Base-by-base conservation (phyloP, 495 filamentous ascomycete genomes). In the Sphaerosporella brunnea region DNA sequence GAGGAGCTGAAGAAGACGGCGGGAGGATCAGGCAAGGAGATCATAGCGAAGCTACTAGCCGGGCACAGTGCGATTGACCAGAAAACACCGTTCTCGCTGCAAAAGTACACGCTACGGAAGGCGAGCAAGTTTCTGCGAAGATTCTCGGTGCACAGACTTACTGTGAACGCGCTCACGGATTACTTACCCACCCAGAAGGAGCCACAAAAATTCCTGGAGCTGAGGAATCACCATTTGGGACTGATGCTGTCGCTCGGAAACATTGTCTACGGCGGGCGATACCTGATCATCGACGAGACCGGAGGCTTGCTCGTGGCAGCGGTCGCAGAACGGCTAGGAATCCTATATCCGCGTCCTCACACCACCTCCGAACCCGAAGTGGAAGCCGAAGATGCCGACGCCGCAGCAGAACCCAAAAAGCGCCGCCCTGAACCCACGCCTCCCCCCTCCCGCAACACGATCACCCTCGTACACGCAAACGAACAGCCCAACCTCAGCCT, bases 51-150 rank as follows among this genome's bases (percentile, higher is more conserved):
- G 62, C 71, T 97, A 2, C 65, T 97, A 59, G 69, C 80, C 16
- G 84, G 82, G 11, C 90, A 97, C 64, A 73, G 76, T 2, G 82
- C 79, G 0, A 66, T 96, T 23, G 85, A 92, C 51, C 80, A 97
- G 67, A 97, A 96, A 68, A 95, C 90, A 0, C 73, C 79, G 1
- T 97, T 93, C 63, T 84, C 82, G 4, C 66, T 94, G 16, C 85
- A 87, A 19, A 97, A 97, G 61, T 97, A 97, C 59, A 92, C 85
- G 38, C 66, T 96, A 13, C 73, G 90, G 18, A 97, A 97, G 68
- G 78, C 79, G 34, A 88, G 78, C 62, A 97, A 97, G 66, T 96
- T 92, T 58, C 72, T 94, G 51, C 74, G 77, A 51, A 68, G 85
- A 16, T 95, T 97, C 51, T 86, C 80, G 0, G 72, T 87, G 0